Conservation (phyloP, 2,329 filamentous ascomycete genomes). For the Fusarium subglutinans region DNA sequence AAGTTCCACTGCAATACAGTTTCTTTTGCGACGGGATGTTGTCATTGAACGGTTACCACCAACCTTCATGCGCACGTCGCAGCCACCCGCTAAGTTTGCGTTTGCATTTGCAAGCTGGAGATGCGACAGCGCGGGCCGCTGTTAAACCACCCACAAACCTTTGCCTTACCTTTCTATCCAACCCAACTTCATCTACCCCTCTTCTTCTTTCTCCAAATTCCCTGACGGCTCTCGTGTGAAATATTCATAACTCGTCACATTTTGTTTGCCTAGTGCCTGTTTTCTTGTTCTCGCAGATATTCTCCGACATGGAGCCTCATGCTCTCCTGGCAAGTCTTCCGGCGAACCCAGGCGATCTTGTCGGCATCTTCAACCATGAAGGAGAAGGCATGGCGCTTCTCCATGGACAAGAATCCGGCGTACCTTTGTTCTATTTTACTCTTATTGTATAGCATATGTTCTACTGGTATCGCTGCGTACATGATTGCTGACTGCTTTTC, state of each 20-base stretch:
- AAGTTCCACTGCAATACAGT: constrained; percentile 45
- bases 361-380: constrained; percentile 34
- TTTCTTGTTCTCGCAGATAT: constrained; percentile 2
- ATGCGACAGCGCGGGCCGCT: constrained; percentile 17
- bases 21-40: not conserved
- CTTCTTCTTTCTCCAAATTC: not conserved
- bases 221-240: not conserved
- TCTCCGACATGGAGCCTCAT: constrained; percentile 13
- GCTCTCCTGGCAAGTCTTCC: constrained; percentile 7
- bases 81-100: constrained; percentile 21
- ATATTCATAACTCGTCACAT: not conserved
- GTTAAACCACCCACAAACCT: constrained; percentile 26
- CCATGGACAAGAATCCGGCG: constrained; percentile 26
- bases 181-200: not conserved
- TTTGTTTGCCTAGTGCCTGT: not conserved
- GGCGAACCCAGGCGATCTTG: constrained; percentile 27
- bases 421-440: constrained; percentile 36
- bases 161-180: not conserved
- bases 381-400: constrained; percentile 36
- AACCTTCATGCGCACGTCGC: constrained; percentile 20
- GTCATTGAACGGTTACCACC: not conserved
- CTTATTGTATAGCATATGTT: constrained; percentile 38
- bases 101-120: constrained; percentile 22
- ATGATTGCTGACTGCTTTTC: constrained; percentile 18
- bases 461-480: not conserved